Conservation (phyloP, 2,329 filamentous ascomycete genomes). For the Elsinoe perseae region DNA sequence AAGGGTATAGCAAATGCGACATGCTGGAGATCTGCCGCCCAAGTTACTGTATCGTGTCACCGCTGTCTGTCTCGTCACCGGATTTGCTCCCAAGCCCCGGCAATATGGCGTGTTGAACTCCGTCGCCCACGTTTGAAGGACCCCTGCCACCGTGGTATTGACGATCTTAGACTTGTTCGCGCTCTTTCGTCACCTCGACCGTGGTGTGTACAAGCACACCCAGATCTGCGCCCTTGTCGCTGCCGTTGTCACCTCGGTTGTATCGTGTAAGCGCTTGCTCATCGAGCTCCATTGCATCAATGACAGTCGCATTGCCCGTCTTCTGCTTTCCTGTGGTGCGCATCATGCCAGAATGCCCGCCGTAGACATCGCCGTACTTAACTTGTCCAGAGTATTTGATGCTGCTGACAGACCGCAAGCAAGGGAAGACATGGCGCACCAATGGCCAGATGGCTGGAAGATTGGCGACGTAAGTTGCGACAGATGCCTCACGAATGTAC, state of each 20-base stretch:
- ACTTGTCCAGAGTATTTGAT: conserved; percentile 7
- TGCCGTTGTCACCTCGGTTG: not conserved
- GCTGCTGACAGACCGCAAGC: conserved; percentile 16
- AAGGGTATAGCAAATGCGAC: conserved; percentile 6
- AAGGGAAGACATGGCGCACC: conserved; percentile 32
- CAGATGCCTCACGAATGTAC: conserved; percentile 40
- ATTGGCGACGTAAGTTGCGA: conserved; percentile 48
- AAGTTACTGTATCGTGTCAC: not conserved
- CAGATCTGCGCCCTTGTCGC: not conserved
- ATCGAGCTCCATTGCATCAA: conserved; percentile 14
- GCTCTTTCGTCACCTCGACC: conserved; percentile 13
- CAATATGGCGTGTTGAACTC: not conserved
- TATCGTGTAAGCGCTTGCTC: not conserved
- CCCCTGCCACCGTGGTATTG: not conserved
- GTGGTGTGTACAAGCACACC: conserved; percentile 11
- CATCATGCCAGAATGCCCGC: conserved; percentile 6
- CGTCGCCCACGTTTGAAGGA: not conserved
- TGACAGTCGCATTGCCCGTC: conserved; percentile 12
- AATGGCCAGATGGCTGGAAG: conserved; percentile 48
- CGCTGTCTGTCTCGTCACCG: not conserved
- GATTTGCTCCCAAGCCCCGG: not conserved
- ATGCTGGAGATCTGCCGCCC: not conserved
- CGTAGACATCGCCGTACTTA: conserved; percentile 12
- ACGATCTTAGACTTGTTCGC: conserved; percentile 4
- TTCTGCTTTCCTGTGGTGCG: not conserved